Base-by-base conservation (phyloP, 257 asterid genomes). In the Euphrasia confusa region DNA sequence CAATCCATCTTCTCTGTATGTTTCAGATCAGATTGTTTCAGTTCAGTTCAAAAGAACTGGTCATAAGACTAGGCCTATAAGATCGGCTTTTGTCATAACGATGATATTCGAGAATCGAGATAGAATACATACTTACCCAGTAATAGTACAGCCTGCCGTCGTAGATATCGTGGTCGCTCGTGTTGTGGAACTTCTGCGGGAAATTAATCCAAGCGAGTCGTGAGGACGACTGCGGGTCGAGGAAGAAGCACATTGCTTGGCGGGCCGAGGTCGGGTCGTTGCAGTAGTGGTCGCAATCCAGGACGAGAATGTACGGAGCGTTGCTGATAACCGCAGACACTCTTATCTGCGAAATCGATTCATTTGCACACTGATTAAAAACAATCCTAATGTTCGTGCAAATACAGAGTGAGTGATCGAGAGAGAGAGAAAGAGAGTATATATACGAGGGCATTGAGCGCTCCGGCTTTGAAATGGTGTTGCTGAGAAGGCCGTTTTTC, bases 401-500 rank as follows among this genome's bases (percentile, higher is more conserved):
- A 8, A 1, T 9, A n/a, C 6, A 48, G 24, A 48, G 54, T 21
- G 24, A 21, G 24, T 21, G n/a, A n/a, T n/a, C n/a, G n/a, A n/a
- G 14, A 1, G 7, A 6, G 13, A 5, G 8, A 7, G 1, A 48
- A 42, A 11, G 27, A 58, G 61, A 10, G 10, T 52, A 15, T 21
- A 21, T 21, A 21, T 52, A 87, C 96, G 45, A 88, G 87, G 24
- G 66, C 78, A 39, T 84, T 87, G 52, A 87, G 69, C 1, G 94
- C 90, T 60, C 95, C 95, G 10, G 86, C 95, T 80, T 85, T 88
- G 78, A 85, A 85, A 72, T 85, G 84, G 60, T 85, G 95, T 7
- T 87, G 81, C 70, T 68, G 79, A 5, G 72, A 63, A 50, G 87
- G 78, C 26, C 83, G 74, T 71, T 84, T 84, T 70, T 87, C 95